Evolutionary conservation across 2,329 filamentous ascomycete species (phyloP).

Genomic region (Dactylellina sp.): DNA sequence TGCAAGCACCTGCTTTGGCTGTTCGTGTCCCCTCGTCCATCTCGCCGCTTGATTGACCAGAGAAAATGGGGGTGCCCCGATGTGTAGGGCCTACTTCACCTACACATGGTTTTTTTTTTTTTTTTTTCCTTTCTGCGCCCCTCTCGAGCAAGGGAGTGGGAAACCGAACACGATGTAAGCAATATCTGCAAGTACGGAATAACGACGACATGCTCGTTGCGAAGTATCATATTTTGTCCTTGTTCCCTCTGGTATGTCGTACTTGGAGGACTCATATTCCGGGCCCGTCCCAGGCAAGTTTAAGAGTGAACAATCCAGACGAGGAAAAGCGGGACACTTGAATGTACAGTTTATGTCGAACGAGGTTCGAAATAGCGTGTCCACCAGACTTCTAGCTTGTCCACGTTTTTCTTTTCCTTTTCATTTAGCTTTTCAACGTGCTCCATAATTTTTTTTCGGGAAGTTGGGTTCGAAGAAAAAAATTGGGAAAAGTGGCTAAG

Average conservation of each 20-base stretch:
- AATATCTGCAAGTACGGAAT: slow-evolving; percentile 45
- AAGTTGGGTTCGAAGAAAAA: slow-evolving; percentile 53
- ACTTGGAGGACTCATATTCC: slow-evolving; percentile 23
- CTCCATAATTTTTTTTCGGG: slow-evolving; percentile 47
- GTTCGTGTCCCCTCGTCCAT: slow-evolving; percentile 42
- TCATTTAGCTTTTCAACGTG: slow-evolving; percentile 47
- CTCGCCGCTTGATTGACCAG: slow-evolving; percentile 25
- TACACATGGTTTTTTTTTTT: slow-evolving; percentile 1
- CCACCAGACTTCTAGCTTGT: slow-evolving; percentile 56
- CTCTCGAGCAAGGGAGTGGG: slow-evolving; percentile 47
- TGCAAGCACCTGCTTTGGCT: slow-evolving; percentile 53
- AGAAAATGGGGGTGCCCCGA: slow-evolving; percentile 37
- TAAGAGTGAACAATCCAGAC: slow-evolving; percentile 46
- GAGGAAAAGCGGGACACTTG: slow-evolving; percentile 49
- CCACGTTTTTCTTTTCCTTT: slow-evolving; percentile 47
- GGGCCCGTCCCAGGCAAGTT: slow-evolving; percentile 47
- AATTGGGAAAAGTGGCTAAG: slow-evolving; percentile 48
- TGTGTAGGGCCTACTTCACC: slow-evolving; percentile 8
- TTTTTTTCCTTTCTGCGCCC: slow-evolving; percentile 12
- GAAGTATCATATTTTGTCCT: slow-evolving; percentile 23
- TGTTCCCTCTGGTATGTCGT: slow-evolving; percentile 48
- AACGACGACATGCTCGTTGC: slow-evolving; percentile 37
- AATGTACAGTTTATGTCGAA: slow-evolving; percentile 30
- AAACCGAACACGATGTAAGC: slow-evolving; percentile 38
- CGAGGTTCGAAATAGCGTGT: slow-evolving; percentile 44